Base-by-base conservation (phyloP, 495 filamentous ascomycete genomes). In the Evansstolkia leycettana region DNA sequence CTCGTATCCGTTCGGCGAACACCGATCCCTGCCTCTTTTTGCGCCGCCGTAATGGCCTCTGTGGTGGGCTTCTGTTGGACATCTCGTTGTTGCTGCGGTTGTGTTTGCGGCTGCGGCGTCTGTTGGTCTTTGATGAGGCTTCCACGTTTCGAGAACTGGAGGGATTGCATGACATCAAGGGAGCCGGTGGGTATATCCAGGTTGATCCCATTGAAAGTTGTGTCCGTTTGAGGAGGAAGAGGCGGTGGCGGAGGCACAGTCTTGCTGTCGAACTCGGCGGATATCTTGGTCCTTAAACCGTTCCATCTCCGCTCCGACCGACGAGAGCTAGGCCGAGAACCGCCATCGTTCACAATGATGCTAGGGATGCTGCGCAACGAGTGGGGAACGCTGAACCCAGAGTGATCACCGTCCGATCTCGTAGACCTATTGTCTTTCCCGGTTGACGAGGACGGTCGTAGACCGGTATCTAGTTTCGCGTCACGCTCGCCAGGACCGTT, bases 121-220 rank as follows among this genome's bases (percentile, higher is more conserved):
- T 41, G 34, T 13, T 51, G 43, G 26, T 50, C 45, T 19, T 46
- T 53, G 30, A 65, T 57, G 17, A 65, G 46, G 41, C 69, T 73
- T 14, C 69, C 69, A 18, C 73, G 60, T 33, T 68, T 72, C 7
- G 74, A 77, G 39, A 80, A 79, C 17, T 65, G 63, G 42, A 80
- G 51, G 14, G 68, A 53, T 33, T 64, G 65, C 6, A 80, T 43
- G 33, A 64, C 70, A 20, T 70, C 70, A 20, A 78, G 58, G 17
- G 52, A 55, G 0, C 59, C 59, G 12, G 59, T 70, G 2, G 76
- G 74, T 42, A 78, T 78, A 34, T 69, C 61, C 29, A 75, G 54
- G 18, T 63, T 52, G n/a, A 78, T 68, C 5, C 67, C 62, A 39
- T 62, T 57, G 43, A 78, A 78, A 0, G 58, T 48, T 5, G 52